Conservation (phyloP, 225 moss, liverwort and hornwort species). For the Asterella californica region DNA sequence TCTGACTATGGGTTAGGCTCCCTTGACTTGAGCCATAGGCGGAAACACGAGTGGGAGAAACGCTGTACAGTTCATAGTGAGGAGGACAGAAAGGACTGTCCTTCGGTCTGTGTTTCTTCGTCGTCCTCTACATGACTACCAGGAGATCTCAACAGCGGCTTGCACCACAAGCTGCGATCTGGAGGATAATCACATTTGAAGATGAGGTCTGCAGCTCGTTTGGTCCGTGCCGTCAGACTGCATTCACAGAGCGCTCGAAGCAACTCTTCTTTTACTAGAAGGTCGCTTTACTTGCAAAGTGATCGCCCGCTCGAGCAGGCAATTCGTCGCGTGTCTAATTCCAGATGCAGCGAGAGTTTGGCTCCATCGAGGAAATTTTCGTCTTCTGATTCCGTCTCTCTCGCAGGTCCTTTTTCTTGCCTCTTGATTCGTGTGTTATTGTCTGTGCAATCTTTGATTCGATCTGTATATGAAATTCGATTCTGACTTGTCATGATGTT, state of each 20-base stretch:
- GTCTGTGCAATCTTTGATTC: neutral
- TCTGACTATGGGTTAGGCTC: neutral
- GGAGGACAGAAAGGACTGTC: neutral
- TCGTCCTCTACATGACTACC: slow-evolving; percentile 20
- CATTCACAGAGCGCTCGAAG: slow-evolving; percentile 11
- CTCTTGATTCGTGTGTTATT: neutral
- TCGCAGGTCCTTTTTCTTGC: slow-evolving; percentile 12
- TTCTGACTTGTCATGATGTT: neutral
- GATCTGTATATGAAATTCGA: neutral
- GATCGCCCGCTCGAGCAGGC: neutral
- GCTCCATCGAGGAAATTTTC: slow-evolving; percentile 12
- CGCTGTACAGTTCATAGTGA: neutral
- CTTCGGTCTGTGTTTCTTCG: neutral
- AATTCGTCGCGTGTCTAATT: neutral
- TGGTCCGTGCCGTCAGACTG: slow-evolving; percentile 14
- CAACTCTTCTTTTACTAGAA: neutral
- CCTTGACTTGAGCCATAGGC: neutral
- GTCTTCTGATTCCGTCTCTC: slow-evolving; percentile 19
- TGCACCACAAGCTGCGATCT: slow-evolving; percentile 17
- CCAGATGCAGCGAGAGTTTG: neutral
- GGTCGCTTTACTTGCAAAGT: neutral
- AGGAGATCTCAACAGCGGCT: slow-evolving; percentile 21
- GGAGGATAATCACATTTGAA: slow-evolving; percentile 4
- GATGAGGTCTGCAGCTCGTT: slow-evolving; percentile 35
- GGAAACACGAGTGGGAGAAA: neutral